Base-by-base conservation (phyloP, 2,329 filamentous ascomycete genomes). In the Arthroderma uncinatum region DNA sequence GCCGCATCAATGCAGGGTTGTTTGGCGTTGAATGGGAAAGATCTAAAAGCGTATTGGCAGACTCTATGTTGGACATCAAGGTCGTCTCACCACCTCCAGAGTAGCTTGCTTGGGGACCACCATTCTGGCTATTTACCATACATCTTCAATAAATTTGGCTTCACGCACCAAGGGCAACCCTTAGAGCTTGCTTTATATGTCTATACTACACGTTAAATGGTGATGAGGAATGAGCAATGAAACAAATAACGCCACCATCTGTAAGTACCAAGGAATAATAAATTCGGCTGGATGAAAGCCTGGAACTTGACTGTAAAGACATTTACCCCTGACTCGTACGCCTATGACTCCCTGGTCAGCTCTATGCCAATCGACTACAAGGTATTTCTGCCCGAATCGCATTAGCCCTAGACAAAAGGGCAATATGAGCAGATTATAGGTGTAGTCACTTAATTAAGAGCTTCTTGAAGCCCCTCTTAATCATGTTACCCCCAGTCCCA, bases 1-100 rank as follows among this genome's bases (percentile, higher is more conserved):
- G 78, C 61, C 74, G 74, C 58, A 80, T 84, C 61, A 84, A 84
- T 63, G 77, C 79, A 25, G 81, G 79, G 0, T 66, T 78, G 34
- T 84, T 84, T 64, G 70, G 67, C 0, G 79, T 84, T 25, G 69
- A 74, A 10, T 84, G 82, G 82, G 66, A 71, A 57, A 64, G 69
- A 34, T 81, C 79, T 0, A 71, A 70, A 57, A 62, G 59, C 4
- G 66, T 78, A 0, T 55, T 84, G 37, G 68, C 75, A 55, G 62
- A 65, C 0, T 65, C 71, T 2, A 68, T 68, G 28, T 56, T 75
- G 37, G 63, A 64, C 8, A 63, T 74, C 54, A 67, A 64, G 23
- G 68, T 75, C 48, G 66, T 72, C 12, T 16, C 30, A 3, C 53
- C 54, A 53, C 47, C 47, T 30, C 14, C 8, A 10, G 25, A 30